Percentiles rank a stretch among this genome's conserved stretches.
These are phyloP conservation scores for Passiflora organensis DNA, from an alignment of 345 rosid species.

Conservation along the genomic window DNA sequence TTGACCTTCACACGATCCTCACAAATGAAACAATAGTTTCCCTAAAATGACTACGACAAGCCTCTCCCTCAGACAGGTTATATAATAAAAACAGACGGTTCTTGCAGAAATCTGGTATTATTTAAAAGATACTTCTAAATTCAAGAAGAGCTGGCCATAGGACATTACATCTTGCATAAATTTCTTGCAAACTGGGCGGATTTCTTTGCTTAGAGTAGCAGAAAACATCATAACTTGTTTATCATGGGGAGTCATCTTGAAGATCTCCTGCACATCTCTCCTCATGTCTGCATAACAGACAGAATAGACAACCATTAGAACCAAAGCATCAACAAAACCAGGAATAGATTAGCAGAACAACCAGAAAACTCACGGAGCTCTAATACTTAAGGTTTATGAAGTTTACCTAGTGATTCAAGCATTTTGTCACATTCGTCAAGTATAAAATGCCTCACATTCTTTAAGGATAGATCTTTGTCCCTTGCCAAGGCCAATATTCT, in stretches of 20 bases:
- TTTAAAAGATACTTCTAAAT: slow-evolving; percentile 45
- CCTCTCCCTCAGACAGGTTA: slow-evolving; percentile 15
- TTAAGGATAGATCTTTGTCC: slow-evolving; percentile 91
- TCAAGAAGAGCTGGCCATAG: slow-evolving; percentile 53
- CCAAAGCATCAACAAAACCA: not conserved
- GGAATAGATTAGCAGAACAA: not conserved
- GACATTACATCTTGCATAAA: slow-evolving; percentile 99
- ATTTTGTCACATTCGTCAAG: slow-evolving; percentile 99
- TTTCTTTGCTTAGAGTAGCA: slow-evolving; percentile 98
- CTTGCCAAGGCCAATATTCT: slow-evolving; percentile 82
- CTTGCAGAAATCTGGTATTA: slow-evolving; percentile 36
- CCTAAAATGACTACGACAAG: slow-evolving; percentile 9
- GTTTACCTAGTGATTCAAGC: slow-evolving; percentile 96
- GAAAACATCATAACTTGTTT: slow-evolving; percentile 99
- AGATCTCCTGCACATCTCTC: slow-evolving; percentile 96
- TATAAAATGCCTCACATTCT: slow-evolving; percentile 98
- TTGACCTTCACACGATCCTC: not conserved
- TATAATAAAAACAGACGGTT: not conserved
- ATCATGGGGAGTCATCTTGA: slow-evolving; percentile 98
- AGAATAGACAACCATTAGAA: not conserved
- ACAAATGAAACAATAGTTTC: slow-evolving; percentile 7
- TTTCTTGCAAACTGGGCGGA: slow-evolving; percentile 99
- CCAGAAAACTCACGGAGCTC: not conserved
- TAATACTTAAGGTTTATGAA: not conserved
- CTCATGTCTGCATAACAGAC: slow-evolving; percentile 66